A percentile compares a stretch with the other conserved stretches of the same genome.
Conservation (phyloP, 73 alveolate species). For the Paramecium biaurelia region DNA sequence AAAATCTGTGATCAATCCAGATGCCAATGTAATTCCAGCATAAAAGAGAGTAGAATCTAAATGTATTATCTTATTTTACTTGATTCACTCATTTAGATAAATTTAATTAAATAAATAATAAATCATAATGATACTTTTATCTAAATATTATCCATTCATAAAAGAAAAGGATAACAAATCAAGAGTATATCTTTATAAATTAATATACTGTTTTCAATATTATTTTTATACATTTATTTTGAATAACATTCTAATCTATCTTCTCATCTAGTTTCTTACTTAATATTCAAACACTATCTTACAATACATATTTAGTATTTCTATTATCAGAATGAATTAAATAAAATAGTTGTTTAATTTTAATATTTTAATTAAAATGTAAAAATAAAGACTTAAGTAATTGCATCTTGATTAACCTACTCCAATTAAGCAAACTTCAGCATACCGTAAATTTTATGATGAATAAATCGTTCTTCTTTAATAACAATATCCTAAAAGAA, state of each 20-base stretch:
- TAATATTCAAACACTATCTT: too few relatives aligned
- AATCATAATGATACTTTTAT: not conserved
- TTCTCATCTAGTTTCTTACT: too few relatives aligned
- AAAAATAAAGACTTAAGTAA: not conserved
- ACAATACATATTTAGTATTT: too few relatives aligned
- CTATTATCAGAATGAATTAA: not conserved
- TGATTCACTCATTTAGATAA: not conserved
- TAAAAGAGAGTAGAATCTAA: conserved; percentile 13
- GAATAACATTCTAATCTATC: too few relatives aligned
- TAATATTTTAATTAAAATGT: not conserved
- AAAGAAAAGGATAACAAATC: not conserved
- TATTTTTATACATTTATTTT: too few relatives aligned
- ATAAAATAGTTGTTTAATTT: not conserved
- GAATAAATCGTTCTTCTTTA: not conserved
- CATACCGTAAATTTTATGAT: not conserved
- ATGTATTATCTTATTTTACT: not conserved
- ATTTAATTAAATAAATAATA: not conserved
- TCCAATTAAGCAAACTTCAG: not conserved
- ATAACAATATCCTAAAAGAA: not conserved
- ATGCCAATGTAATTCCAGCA: conserved; percentile 50
- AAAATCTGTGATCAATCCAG: conserved; percentile 41
- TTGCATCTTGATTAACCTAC: not conserved
- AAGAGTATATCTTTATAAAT: not conserved
- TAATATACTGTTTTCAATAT: too few relatives aligned
- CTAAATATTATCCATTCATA: not conserved